Evolutionary conservation across 1,284 basidiomycete species (phyloP).

Genomic region (Cryptococcus sp.): DNA sequence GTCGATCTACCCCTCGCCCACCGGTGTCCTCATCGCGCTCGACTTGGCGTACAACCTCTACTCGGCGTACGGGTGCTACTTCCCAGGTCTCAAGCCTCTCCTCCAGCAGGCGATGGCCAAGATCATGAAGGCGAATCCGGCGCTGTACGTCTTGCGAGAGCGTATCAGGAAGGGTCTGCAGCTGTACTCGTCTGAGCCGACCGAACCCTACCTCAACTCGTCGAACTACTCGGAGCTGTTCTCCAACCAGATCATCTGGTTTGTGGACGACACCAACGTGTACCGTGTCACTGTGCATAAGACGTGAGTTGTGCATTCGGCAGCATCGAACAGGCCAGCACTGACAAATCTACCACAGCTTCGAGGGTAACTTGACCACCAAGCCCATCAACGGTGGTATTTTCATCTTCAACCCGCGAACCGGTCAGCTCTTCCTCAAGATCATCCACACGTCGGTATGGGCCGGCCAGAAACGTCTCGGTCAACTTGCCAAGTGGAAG

Average conservation of each 20-base stretch:
- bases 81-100: constrained; percentile 96
- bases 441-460: constrained; percentile 99
- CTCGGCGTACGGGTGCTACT: constrained; percentile 99
- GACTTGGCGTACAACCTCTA: constrained; percentile 95
- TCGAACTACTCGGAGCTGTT: constrained; percentile 93
- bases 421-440: constrained; percentile 97
- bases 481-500: constrained; percentile 95
- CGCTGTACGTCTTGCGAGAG: constrained; percentile 95
- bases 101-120: constrained; percentile 99
- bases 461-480: constrained; percentile 99
- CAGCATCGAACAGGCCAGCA: too few species aligned
- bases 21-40: constrained; percentile 97
- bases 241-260: constrained; percentile 99
- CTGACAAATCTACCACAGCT: constrained; percentile 44
- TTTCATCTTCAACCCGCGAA: constrained; percentile 99
- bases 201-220: constrained; percentile 92
- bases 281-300: constrained; percentile 99
- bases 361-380: constrained; percentile 99
- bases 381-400: constrained; percentile 99
- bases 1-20: constrained; percentile 97
- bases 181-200: constrained; percentile 97
- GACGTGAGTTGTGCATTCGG: constrained; percentile 58
- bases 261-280: constrained; percentile 99
- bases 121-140: constrained; percentile 81
- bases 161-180: constrained; percentile 98